phyloP scores from a whole-genome alignment of 768 basidiomycete species.

The Lactifluus hygrophoroides region DNA sequence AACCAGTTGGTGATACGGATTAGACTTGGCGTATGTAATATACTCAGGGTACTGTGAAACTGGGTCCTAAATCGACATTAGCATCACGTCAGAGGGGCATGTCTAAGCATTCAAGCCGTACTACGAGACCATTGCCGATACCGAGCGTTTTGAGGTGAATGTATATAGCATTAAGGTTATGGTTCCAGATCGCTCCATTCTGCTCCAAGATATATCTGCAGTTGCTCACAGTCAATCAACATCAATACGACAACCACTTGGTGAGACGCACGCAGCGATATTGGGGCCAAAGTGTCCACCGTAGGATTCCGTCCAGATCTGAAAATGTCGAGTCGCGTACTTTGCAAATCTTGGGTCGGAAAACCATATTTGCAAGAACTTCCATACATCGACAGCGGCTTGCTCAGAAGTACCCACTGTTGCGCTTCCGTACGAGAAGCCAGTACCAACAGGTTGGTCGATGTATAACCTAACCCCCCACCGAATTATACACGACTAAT shows the following conservation, averaged over 20 bases:
- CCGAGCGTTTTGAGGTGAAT: slow-evolving; percentile 56
- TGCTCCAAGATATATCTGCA: slow-evolving; percentile 44
- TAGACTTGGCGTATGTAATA: slow-evolving; percentile 44
- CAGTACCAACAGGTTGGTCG: slow-evolving; percentile 56
- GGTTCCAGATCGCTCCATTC: slow-evolving; percentile 46
- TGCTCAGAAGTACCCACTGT: slow-evolving; percentile 42
- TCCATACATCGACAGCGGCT: slow-evolving; percentile 53
- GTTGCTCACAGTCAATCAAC: neutral
- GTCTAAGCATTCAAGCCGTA: slow-evolving; percentile 26
- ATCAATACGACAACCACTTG: neutral
- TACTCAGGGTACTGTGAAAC: slow-evolving; percentile 51
- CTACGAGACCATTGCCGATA: slow-evolving; percentile 56
- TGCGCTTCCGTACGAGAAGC: slow-evolving; percentile 49
- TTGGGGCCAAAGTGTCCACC: slow-evolving; percentile 34
- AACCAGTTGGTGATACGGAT: slow-evolving; percentile 48
- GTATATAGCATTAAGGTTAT: slow-evolving; percentile 35
- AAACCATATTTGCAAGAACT: slow-evolving; percentile 56
- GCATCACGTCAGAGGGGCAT: neutral
- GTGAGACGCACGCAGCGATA: slow-evolving; percentile 27
- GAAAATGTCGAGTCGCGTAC: slow-evolving; percentile 38
- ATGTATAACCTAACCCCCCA: slow-evolving; percentile 38
- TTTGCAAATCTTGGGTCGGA: slow-evolving; percentile 44
- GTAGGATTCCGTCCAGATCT: slow-evolving; percentile 57
- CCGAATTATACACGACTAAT: neutral
- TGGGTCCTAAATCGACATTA: slow-evolving; percentile 24